Evolutionary conservation across 805 yeast genomes (phyloP), one percentile per base, ranked within the genome.

Genomic region (Candida golubevii): DNA sequence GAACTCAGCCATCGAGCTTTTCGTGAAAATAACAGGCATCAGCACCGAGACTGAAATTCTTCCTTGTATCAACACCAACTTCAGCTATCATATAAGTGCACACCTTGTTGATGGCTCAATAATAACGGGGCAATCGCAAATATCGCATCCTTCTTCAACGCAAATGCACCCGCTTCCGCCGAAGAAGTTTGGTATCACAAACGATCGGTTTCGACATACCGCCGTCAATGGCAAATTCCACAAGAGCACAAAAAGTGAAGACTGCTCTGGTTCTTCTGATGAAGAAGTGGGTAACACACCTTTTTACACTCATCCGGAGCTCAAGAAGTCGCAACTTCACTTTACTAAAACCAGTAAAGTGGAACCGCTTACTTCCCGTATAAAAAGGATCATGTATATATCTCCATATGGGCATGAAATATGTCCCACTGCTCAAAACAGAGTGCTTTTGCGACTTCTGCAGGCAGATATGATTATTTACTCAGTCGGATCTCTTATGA

Each of bases 61-160:
- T 6, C 96, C 97, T 0, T 88, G 95, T 49, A 68, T 89, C 33
- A 88, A 85, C 57, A 85, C 96, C 8, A 87, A 84, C 55, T 86
- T 85, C 66, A 81, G 90, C 12, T 87, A 88, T 52, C 95, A 89
- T 56, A 88, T 90, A 26, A 82, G 91, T 39, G 97, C 96, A 0
- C 53, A 76, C 27, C 68, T 90, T 36, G 66, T 68, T 30, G 78
- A 87, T 61, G 96, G 95, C 2, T 69, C 75, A 4, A 70, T 84
- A 2, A 82, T 90, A 31, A 84, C 90, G 0, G 98, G 98, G 10
- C 98, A 90, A 61, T 83, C 91, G 3, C 96, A 89, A 58, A 90
- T 90, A 9, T 88, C 96, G 1, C 98, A 90, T 63, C 98, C 98
- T 1, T 66, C 75, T 13, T 29, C 27, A 38, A 46, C 41, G 48